A percentile compares a stretch with the other conserved stretches of the same genome.
These are phyloP conservation scores for Clitopilus hobsonii DNA, from an alignment of 768 basidiomycete genomes.

Conservation along the genomic window DNA sequence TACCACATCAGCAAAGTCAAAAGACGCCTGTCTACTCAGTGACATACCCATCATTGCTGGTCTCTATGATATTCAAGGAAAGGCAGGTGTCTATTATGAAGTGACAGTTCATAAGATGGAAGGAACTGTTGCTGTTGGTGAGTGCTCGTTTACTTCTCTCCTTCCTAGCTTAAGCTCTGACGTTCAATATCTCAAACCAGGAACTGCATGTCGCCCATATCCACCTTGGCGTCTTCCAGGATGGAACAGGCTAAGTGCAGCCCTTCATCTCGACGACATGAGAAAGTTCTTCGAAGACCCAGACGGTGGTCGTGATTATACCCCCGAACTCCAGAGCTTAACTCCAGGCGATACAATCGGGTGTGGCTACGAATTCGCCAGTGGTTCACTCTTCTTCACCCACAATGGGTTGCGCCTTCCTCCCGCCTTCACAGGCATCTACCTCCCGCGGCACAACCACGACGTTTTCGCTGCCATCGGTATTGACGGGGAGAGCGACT, in stretches of 20 bases:
- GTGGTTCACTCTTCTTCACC: slow-evolving; percentile 57
- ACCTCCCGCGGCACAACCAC: slow-evolving; percentile 41
- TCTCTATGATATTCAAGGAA: slow-evolving; percentile 50
- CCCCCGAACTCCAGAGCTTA: slow-evolving; percentile 24
- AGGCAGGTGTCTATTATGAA: slow-evolving; percentile 62
- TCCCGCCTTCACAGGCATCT: slow-evolving; percentile 54
- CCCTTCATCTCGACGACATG: slow-evolving; percentile 65
- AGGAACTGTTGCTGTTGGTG: slow-evolving; percentile 58
- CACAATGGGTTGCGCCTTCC: slow-evolving; percentile 55
- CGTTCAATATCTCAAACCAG: slow-evolving; percentile 22
- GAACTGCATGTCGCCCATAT: slow-evolving; percentile 62
- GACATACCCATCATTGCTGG: slow-evolving; percentile 57
- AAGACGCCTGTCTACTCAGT: slow-evolving; percentile 52
- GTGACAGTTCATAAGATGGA: slow-evolving; percentile 52
- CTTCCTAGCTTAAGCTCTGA: not conserved
- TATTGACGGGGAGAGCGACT: slow-evolving; percentile 45
- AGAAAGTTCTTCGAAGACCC: slow-evolving; percentile 72
- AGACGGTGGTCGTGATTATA: slow-evolving; percentile 59
- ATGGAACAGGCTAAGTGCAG: slow-evolving; percentile 66
- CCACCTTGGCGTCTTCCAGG: slow-evolving; percentile 64
- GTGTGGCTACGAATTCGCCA: slow-evolving; percentile 57
- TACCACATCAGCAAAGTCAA: slow-evolving; percentile 34
- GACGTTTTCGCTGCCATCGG: slow-evolving; percentile 69
- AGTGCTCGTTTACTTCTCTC: slow-evolving; percentile 6
- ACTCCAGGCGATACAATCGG: slow-evolving; percentile 50